Evolutionary conservation across 2,329 filamentous ascomycete species (phyloP).

Genomic region (Ceratocystis harringtonii): DNA sequence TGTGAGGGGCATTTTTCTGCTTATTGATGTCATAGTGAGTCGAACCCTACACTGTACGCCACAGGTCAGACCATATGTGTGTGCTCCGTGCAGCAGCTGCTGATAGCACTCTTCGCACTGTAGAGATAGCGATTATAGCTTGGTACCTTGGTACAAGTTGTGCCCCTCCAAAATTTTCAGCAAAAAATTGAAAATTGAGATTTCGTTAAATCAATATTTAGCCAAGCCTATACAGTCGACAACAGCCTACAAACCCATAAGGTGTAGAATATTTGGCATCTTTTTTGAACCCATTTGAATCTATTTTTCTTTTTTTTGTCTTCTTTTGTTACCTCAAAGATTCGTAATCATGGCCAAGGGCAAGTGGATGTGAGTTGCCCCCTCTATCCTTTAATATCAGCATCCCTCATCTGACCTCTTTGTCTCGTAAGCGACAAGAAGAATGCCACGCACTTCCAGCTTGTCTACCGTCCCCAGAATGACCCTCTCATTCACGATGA

Average conservation of each 20-base stretch:
- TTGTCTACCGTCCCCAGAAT: constrained; percentile 93
- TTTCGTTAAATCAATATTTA: not conserved
- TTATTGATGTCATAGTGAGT: constrained; percentile 17
- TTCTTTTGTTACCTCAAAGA: not conserved
- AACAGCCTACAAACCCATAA: too few species aligned
- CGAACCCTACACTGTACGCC: constrained; percentile 12
- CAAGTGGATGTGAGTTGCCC: constrained; percentile 45
- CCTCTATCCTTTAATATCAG: too few species aligned
- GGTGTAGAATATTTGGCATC: too few species aligned
- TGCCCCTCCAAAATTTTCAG: constrained; percentile 17
- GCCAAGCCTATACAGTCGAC: too few species aligned
- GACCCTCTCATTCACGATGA: constrained; percentile 93
- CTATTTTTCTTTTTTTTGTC: not conserved
- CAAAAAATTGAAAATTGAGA: not conserved
- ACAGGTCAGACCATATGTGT: not conserved
- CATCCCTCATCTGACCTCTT: constrained; percentile 15
- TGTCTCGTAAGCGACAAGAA: constrained; percentile 56
- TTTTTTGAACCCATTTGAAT: not conserved
- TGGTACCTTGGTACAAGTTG: constrained; percentile 1
- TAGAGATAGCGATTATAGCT: not conserved
- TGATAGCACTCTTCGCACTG: constrained; percentile 9
- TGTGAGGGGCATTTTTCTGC: constrained; percentile 17
- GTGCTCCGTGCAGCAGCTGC: not conserved
- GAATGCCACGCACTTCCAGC: constrained; percentile 77
- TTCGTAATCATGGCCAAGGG: constrained; percentile 52